Conservation (phyloP, 805 yeast genomes). For the Citeromyces nyonsensis region DNA sequence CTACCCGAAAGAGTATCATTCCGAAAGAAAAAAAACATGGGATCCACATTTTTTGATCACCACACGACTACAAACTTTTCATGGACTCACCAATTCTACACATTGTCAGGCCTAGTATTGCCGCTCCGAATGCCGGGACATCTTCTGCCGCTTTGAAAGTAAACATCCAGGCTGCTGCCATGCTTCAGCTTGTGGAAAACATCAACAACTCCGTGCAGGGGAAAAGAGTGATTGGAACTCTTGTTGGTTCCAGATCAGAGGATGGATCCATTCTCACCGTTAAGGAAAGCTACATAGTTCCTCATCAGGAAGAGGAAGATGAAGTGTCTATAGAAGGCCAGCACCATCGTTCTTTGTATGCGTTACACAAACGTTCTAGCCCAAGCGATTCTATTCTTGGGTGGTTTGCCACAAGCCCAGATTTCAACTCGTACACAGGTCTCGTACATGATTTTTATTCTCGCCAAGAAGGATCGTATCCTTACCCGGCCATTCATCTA, state of each 20-base stretch:
- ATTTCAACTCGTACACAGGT: constrained; percentile 57
- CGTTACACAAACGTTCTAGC: constrained; percentile 59
- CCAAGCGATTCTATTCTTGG: constrained; percentile 72
- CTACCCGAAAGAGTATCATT: too few relatives aligned
- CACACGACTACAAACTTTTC: too few relatives aligned
- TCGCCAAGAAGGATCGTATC: constrained; percentile 51
- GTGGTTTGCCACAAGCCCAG: constrained; percentile 57
- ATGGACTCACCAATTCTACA: too few relatives aligned
- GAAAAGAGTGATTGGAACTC: constrained; percentile 60
- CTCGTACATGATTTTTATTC: constrained; percentile 71
- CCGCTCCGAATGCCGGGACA: too few relatives aligned
- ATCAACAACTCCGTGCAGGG: constrained; percentile 14
- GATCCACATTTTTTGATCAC: too few relatives aligned
- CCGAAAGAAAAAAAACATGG: too few relatives aligned
- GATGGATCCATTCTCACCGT: constrained; percentile 67
- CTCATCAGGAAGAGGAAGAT: constrained; percentile 62
- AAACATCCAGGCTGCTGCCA: constrained; percentile 51
- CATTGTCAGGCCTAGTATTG: too few relatives aligned
- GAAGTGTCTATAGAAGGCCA: constrained; percentile 67
- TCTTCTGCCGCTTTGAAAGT: constrained; percentile 20
- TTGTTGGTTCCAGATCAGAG: constrained; percentile 69
- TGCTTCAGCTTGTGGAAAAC: constrained; percentile 59
- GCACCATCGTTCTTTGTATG: constrained; percentile 55
- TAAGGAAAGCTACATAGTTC: constrained; percentile 67
- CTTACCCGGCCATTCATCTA: constrained; percentile 67